Evolutionary conservation across 805 yeast genomes (phyloP).

Genomic region (Jamesozyma piceae): DNA sequence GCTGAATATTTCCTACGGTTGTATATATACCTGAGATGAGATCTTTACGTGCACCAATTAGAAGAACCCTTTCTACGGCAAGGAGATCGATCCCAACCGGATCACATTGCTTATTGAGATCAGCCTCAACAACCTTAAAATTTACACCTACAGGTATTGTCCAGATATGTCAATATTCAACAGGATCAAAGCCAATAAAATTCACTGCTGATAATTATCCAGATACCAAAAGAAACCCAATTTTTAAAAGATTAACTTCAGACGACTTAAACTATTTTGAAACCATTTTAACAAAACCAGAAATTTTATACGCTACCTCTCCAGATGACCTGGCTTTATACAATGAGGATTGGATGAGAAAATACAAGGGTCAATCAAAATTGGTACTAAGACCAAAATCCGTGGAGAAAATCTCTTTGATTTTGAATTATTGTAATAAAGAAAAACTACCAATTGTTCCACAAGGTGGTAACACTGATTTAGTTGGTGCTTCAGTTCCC

Average conservation of each 20-base stretch:
- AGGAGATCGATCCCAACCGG: no score
- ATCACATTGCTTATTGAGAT: no score
- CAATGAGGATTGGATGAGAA: conserved; percentile 93
- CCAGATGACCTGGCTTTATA: conserved; percentile 55
- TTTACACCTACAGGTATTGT: no score
- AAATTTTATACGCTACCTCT: conserved; percentile 41
- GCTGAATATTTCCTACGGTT: no score
- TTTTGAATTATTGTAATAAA: conserved; percentile 73
- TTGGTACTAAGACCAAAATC: conserved; percentile 76
- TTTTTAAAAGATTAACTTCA: conserved; percentile 43
- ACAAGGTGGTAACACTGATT: conserved; percentile 95
- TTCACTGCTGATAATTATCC: conserved; percentile 63
- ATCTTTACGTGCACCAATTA: no score
- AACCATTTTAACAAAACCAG: conserved; percentile 43
- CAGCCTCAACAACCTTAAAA: no score
- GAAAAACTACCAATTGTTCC: conserved; percentile 78
- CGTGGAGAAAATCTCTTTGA: conserved; percentile 65
- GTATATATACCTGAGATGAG: no score
- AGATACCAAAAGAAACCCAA: conserved; percentile 41
- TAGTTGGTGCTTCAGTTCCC: conserved; percentile 91
- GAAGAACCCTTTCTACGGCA: no score
- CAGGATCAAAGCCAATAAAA: neutral
- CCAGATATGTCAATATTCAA: neutral
- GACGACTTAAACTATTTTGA: conserved; percentile 55
- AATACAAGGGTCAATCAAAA: conserved; percentile 79